phyloP scores from a whole-genome alignment of 192 early-diverging fungal species.

The Kappamyces sp. region DNA sequence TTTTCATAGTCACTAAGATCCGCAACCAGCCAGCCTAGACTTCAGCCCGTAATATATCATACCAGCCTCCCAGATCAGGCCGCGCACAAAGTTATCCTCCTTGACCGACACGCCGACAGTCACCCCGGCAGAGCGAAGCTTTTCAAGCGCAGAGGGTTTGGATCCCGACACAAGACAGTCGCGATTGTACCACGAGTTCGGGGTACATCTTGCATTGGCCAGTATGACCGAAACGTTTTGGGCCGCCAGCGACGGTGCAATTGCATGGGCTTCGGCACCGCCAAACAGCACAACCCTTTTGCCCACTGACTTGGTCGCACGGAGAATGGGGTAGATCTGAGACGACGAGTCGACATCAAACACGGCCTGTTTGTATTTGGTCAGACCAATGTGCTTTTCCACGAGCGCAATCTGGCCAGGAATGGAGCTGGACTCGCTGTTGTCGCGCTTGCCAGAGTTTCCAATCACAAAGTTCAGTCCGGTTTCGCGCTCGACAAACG shows the following conservation, averaged over 20 bases:
- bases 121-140: conserved; percentile 54
- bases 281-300: conserved; percentile 41
- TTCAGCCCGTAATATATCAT: too few species aligned
- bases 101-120: conserved; percentile 49
- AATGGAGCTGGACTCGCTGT: conserved; percentile 21
- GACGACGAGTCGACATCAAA: neutral
- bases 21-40: conserved; percentile 48
- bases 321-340: conserved; percentile 5
- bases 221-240: conserved; percentile 60
- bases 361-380: too few species aligned
- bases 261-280: conserved; percentile 61
- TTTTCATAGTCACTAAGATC: conserved; percentile 24
- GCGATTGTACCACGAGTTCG: conserved; percentile 50
- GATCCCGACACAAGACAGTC: conserved; percentile 52
- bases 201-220: conserved; percentile 57
- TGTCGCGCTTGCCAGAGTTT: conserved; percentile 17
- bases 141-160: conserved; percentile 44
- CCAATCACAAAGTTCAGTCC: conserved; percentile 62
- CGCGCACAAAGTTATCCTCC: conserved; percentile 49
- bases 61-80: conserved; percentile 75
- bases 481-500: conserved; percentile 40
- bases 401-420: conserved; percentile 28
- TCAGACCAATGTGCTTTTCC: neutral
- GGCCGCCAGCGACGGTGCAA: conserved; percentile 51
- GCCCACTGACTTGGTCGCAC: conserved; percentile 18